Conservation (phyloP, 495 filamentous ascomycete genomes). For the Penicillium soppii region DNA sequence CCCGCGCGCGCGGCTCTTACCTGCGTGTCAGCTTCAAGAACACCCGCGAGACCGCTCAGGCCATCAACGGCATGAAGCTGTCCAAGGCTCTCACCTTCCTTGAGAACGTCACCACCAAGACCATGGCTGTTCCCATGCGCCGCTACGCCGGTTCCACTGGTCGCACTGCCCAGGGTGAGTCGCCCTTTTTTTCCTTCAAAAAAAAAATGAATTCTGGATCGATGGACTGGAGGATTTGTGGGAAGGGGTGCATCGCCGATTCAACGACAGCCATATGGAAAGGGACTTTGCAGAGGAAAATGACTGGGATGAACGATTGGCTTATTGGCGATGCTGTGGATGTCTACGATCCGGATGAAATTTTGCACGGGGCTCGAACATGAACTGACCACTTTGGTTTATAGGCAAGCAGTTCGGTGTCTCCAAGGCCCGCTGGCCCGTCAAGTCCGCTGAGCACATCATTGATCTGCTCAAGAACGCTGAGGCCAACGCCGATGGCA, state of each 20-base stretch:
- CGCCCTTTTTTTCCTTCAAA: constrained; percentile 9
- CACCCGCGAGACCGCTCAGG: constrained; percentile 98
- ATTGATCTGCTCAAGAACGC: constrained; percentile 97
- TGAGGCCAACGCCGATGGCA: constrained; percentile 97
- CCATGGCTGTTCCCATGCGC: constrained; percentile 95
- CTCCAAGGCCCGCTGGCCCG: constrained; percentile 94
- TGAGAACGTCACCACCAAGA: constrained; percentile 92
- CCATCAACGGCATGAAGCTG: constrained; percentile 99
- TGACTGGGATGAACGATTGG: background rate
- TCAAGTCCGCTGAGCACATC: constrained; percentile 98
- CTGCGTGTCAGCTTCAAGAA: constrained; percentile 99
- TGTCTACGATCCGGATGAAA: constrained; percentile 13
- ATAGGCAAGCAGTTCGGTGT: constrained; percentile 98
- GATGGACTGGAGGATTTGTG: background rate
- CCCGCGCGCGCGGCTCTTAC: constrained; percentile 95
- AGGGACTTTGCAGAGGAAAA: background rate
- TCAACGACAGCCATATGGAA: constrained; percentile 8
- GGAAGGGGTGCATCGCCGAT: background rate
- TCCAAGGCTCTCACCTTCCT: constrained; percentile 90
- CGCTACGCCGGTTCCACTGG: constrained; percentile 93
- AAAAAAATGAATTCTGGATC: constrained; percentile 10
- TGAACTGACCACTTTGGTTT: constrained; percentile 25
- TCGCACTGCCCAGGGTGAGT: constrained; percentile 93
- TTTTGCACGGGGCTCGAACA: constrained; percentile 8
- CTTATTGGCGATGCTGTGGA: constrained; percentile 23